phyloP scores from a whole-genome alignment of 192 early-diverging fungal genomes.

The Backusella tuberculispora region DNA sequence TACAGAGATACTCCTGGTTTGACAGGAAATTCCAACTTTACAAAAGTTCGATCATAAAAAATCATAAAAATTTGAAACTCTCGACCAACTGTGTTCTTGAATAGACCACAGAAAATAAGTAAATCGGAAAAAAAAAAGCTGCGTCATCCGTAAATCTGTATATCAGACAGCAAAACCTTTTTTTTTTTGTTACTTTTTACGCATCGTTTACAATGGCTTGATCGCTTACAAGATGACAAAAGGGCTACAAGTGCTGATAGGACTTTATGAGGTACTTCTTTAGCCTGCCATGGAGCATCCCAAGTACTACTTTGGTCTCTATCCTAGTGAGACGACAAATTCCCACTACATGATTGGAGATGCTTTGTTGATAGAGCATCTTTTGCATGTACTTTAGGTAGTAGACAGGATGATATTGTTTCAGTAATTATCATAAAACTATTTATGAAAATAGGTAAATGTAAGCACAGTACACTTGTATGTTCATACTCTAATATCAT shows the following conservation, averaged over 20 bases:
- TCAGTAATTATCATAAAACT: constrained; percentile 1
- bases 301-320: constrained; percentile 16
- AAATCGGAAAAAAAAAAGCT: background rate
- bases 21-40: constrained; percentile 1
- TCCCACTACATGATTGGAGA: constrained; percentile 17
- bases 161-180: background rate
- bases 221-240: constrained; percentile 12
- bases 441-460: constrained; percentile 14
- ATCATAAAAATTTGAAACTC: background rate
- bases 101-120: background rate
- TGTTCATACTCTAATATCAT: constrained; percentile 9
- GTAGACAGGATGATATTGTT: constrained; percentile 11
- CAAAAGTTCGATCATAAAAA: background rate
- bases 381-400: constrained; percentile 17
- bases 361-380: background rate
- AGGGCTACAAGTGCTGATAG: constrained; percentile 11
- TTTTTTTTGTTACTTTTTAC: constrained; percentile 7
- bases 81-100: background rate
- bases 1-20: background rate
- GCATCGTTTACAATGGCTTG: constrained; percentile 1
- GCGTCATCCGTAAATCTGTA: background rate
- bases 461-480: constrained; percentile 3
- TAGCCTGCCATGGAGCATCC: background rate
- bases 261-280: constrained; percentile 19
- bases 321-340: constrained; percentile 18